phyloP scores from a whole-genome alignment of 306 rosid species.

The Pterocarpus macrocarpus region DNA sequence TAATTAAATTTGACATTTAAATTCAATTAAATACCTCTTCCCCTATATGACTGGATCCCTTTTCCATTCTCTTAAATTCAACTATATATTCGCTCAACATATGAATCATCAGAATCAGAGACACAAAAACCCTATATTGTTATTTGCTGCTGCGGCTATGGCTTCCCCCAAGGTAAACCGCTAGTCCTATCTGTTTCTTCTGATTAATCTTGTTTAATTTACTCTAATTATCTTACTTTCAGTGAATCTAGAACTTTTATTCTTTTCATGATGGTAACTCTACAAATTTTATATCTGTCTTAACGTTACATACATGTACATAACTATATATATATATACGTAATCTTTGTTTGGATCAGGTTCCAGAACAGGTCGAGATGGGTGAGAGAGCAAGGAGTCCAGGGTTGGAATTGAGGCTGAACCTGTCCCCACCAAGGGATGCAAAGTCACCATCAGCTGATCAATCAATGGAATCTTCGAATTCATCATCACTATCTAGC shows the following conservation, averaged over 20 bases:
- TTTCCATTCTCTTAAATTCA: conserved; percentile 5
- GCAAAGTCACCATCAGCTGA: background rate
- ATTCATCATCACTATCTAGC: background rate
- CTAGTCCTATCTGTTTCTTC: background rate
- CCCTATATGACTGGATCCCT: background rate
- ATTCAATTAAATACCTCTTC: background rate
- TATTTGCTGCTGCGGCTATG: background rate
- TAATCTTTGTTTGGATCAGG: background rate
- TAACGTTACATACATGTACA: too few relatives aligned
- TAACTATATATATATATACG: too few relatives aligned
- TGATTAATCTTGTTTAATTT: too few relatives aligned
- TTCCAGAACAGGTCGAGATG: conserved; percentile 8
- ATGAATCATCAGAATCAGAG: background rate
- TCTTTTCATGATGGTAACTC: too few relatives aligned
- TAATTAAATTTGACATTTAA: conserved; percentile 21
- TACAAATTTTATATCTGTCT: too few relatives aligned
- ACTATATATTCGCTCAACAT: conserved; percentile 20
- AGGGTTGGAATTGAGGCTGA: conserved; percentile 38
- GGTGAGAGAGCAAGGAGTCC: conserved; percentile 7
- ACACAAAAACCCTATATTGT: background rate
- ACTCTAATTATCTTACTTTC: too few relatives aligned
- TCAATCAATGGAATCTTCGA: conserved; percentile 14
- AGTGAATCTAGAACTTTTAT: too few relatives aligned
- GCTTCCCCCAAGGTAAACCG: background rate
- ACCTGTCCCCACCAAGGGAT: conserved; percentile 26